Evolutionary conservation across 1,284 basidiomycete genomes (phyloP), one percentile per base, ranked within the genome.

Genomic region (Cryptococcus amylolentus): DNA sequence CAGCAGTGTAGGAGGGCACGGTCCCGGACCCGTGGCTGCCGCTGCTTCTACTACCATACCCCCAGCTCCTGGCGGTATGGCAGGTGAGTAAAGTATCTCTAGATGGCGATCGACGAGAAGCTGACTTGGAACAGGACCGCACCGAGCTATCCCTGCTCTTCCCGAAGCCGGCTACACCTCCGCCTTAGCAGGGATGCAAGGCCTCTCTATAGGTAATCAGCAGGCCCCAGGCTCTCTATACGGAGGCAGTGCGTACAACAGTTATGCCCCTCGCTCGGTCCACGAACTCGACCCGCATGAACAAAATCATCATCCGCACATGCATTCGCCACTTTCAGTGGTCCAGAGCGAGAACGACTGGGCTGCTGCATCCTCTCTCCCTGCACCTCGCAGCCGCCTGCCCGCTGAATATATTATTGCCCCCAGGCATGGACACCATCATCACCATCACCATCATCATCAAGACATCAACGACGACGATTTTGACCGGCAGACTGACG

Each of bases 141-240:
- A 68, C 51, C 57, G 56, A 20, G 65, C 67, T 8, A 68, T 71
- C 13, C 62, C 69, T 4, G 69, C 69, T 39, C 43, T 71, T 9
- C 62, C 69, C 6, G 69, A 71, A 42, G 65, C 65, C 4, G 69
- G 69, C 3, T 71, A 71, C 50, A 71, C 67, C 6, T 61, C 67
- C 16, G 62, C 64, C 1, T 13, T n/a, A 20, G 44, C 26, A 46
- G 52, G 55, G 13, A n/a, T 68, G 35, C 64, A 61, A 12, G 54
- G 58, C 7, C 26, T 56, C 13, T 49, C 51, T n/a, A 40, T 57
- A 5, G 56, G 54, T 16, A 35, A 51, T 23, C 57, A 28, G 26
- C 26, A 8, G 13, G 28, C 42, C 9, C 37, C 37, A n/a, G 23
- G 23, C 3, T 35, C 49, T 8, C 5, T 52, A 13, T 43, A 51